Conservation (phyloP, 495 filamentous ascomycete species). For the Amorphotheca resinae region DNA sequence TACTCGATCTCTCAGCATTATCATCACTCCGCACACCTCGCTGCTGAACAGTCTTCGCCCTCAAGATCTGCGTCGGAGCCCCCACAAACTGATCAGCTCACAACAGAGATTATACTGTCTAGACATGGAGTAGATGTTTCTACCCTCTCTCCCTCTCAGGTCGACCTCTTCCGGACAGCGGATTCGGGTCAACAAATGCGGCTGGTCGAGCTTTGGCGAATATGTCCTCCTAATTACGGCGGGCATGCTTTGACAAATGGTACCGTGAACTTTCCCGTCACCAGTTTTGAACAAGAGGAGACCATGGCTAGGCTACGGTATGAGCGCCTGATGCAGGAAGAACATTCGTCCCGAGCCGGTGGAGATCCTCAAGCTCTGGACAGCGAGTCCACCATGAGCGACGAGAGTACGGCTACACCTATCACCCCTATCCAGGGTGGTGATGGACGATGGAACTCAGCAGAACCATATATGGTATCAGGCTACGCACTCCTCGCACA, state of each 20-base stretch:
- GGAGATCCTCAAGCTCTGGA: slow-evolving; percentile 22
- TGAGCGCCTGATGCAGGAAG: slow-evolving; percentile 30
- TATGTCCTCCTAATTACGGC: slow-evolving; percentile 37
- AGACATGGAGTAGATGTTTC: slow-evolving; percentile 41
- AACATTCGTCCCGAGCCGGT: slow-evolving; percentile 16
- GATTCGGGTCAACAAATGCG: slow-evolving; percentile 43
- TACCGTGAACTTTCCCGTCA: slow-evolving; percentile 27
- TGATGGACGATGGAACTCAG: slow-evolving; percentile 36
- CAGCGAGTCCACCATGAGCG: slow-evolving; percentile 19
- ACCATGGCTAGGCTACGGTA: slow-evolving; percentile 35
- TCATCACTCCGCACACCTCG: slow-evolving; percentile 54
- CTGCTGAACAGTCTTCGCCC: slow-evolving; percentile 19
- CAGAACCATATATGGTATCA: slow-evolving; percentile 59
- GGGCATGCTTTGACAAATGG: slow-evolving; percentile 28
- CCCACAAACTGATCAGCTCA: slow-evolving; percentile 29
- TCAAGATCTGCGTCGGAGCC: slow-evolving; percentile 38
- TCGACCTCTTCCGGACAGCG: slow-evolving; percentile 48
- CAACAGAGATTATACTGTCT: slow-evolving; percentile 32
- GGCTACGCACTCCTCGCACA: slow-evolving; percentile 49
- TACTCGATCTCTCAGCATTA: slow-evolving; percentile 69
- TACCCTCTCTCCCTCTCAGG: slow-evolving; percentile 41
- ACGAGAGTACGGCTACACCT: slow-evolving; percentile 20
- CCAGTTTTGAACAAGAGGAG: slow-evolving; percentile 39
- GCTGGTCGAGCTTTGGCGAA: slow-evolving; percentile 55
- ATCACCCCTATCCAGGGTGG: slow-evolving; percentile 36